phyloP scores from a whole-genome alignment of 495 filamentous ascomycete genomes.

The Parathielavia hyrcaniae region DNA sequence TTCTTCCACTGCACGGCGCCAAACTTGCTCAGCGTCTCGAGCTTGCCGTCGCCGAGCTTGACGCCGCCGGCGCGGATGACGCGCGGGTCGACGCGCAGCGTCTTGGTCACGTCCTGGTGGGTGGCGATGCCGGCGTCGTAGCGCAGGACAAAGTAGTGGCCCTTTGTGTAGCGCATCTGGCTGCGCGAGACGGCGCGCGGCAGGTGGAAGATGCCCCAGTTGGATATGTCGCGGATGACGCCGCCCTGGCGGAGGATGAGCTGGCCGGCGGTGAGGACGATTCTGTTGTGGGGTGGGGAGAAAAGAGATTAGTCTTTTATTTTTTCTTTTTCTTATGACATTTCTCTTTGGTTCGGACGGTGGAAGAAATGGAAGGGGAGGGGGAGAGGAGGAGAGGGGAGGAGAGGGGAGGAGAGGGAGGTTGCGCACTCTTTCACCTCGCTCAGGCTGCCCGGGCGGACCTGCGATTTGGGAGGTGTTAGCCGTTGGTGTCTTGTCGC shows the following conservation, averaged over 20 bases:
- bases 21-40: constrained; percentile 61
- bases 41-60: constrained; percentile 70
- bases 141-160: constrained; percentile 97
- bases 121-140: constrained; percentile 70
- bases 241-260: constrained; percentile 78
- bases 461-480: constrained; percentile 44
- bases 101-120: constrained; percentile 65
- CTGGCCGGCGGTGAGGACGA: constrained; percentile 78
- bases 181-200: constrained; percentile 68
- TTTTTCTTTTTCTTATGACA: no score
- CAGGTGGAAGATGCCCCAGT: constrained; percentile 88
- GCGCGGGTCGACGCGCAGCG: constrained; percentile 78
- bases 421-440: constrained; percentile 87
- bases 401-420: constrained; percentile 3
- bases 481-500: not conserved
- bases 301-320: no score
- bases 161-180: constrained; percentile 69
- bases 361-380: constrained; percentile 9
- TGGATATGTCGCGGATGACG: constrained; percentile 83
- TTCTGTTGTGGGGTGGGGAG: constrained; percentile 44
- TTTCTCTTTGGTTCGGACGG: constrained; percentile 5
- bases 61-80: constrained; percentile 83
- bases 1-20: constrained; percentile 42
- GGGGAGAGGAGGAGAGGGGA: constrained; percentile 7
- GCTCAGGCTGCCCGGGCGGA: constrained; percentile 75